Evolutionary conservation across 2,329 filamentous ascomycete genomes (phyloP), one percentile per base, ranked within the genome.

Genomic region (Fusarium tricinctum): DNA sequence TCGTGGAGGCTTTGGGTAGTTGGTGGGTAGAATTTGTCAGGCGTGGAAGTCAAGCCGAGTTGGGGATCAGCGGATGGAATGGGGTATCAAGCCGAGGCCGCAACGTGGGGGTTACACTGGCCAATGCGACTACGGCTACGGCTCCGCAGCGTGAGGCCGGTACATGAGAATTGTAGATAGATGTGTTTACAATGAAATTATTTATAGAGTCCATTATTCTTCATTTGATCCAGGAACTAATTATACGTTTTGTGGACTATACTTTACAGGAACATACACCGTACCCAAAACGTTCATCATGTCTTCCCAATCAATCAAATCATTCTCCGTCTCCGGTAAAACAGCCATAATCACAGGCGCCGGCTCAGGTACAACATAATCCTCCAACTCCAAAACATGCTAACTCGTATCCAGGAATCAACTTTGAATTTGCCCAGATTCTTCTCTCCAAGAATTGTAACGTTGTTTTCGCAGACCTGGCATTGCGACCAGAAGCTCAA

Each of bases 381-480:
- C 2, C 6, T 6, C 9, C 3, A 4, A 6, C 8, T 13, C 0
- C 2, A 1, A 2, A 9, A 12, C 1, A 10, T 4, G 26, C 54
- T 51, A 13, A 58, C 1, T 17, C 0, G 0, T 12, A 2, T 35
- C 0, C 19, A 71, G 69, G 70, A 15, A 72, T 72, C 9, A 66
- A 65, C 28, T 51, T 84, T 12, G 74, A 73, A 5, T 84, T 85
- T 43, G 81, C 82, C 6, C 68, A 78, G 20, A 75, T 84, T 0
- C 77, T 85, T 3, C 75, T 85, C 1, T 68, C 69, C 9, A 75
- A 75, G 23, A 74, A 75, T 38, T 84, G 82, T 73, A 83, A 82
- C 51, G 82, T 85, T 17, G 70, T 84, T 6, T 69, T 85, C 7
- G 83, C 80, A 39, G 83, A 85, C 66, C 63, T 85, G 0, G 62